phyloP scores from a whole-genome alignment of 2,329 filamentous ascomycete species.

The Annulohypoxylon truncatum region DNA sequence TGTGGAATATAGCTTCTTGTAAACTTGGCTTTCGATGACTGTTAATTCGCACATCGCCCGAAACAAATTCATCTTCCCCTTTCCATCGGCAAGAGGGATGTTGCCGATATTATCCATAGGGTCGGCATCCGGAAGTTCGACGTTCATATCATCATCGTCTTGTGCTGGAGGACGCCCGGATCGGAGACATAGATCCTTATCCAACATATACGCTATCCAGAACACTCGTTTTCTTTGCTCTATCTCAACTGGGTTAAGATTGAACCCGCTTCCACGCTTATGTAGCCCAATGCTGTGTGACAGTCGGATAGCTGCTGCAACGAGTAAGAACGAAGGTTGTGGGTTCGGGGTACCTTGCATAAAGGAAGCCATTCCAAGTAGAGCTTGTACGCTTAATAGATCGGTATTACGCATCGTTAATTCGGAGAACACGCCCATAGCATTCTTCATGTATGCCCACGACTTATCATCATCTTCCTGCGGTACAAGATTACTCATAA shows the following conservation, averaged over 20 bases:
- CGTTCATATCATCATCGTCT: conserved; percentile 85
- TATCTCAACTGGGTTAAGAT: conserved; percentile 91
- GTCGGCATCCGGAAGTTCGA: conserved; percentile 91
- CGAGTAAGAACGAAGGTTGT: conserved; percentile 90
- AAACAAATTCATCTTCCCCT: conserved; percentile 95
- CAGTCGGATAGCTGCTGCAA: conserved; percentile 89
- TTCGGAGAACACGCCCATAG: conserved; percentile 91
- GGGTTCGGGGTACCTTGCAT: conserved; percentile 97
- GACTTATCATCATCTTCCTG: conserved; percentile 93
- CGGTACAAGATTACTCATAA: conserved; percentile 94
- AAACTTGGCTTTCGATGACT: conserved; percentile 92
- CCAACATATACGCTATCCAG: conserved; percentile 74
- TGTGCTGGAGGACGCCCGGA: conserved; percentile 70
- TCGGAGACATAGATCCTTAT: conserved; percentile 71
- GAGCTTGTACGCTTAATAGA: conserved; percentile 90
- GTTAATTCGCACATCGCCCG: conserved; percentile 91
- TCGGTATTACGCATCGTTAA: conserved; percentile 97
- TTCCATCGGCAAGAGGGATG: conserved; percentile 88
- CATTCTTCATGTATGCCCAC: conserved; percentile 97
- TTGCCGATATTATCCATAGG: conserved; percentile 94
- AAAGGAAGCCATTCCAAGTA: conserved; percentile 93
- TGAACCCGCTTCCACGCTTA: conserved; percentile 92
- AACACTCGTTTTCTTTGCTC: conserved; percentile 82
- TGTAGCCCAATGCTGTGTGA: conserved; percentile 96
- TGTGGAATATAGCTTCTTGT: conserved; percentile 91